Evolutionary conservation across 2,329 filamentous ascomycete species (phyloP).

Genomic region (Graphiopsis chlorocephala): DNA sequence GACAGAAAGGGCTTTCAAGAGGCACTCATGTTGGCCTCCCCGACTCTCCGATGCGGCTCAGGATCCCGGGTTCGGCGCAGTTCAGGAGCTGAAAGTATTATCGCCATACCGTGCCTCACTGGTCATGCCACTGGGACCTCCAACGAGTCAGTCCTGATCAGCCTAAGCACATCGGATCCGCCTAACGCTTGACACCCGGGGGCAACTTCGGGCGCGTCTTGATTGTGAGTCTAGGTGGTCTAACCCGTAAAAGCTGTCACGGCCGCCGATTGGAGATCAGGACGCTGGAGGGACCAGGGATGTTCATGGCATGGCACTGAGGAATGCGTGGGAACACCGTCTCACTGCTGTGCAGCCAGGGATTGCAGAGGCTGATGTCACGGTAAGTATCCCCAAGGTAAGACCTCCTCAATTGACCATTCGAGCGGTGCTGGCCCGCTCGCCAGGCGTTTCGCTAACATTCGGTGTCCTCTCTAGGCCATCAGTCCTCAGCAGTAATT

Average conservation of each 20-base stretch:
- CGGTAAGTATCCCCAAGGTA: background rate
- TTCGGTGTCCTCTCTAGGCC: background rate
- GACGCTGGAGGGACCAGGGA: background rate
- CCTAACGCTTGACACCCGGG: background rate
- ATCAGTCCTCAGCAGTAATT: background rate
- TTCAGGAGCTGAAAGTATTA: too few relatives aligned
- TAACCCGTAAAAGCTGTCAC: background rate
- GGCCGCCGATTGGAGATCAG: background rate
- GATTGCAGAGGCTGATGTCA: background rate
- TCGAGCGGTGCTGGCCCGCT: background rate
- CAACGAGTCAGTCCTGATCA: background rate
- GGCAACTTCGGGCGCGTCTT: too few relatives aligned
- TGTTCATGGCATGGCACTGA: background rate
- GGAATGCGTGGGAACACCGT: background rate
- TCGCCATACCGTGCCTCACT: too few relatives aligned
- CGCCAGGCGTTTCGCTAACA: background rate
- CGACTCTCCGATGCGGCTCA: background rate
- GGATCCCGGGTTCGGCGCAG: too few relatives aligned
- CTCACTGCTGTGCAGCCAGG: background rate
- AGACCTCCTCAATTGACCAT: background rate
- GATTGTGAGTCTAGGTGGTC: too few relatives aligned
- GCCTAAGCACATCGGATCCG: background rate
- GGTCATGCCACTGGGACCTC: background rate
- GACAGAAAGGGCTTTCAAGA: background rate
- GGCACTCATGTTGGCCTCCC: background rate